Evolutionary conservation across 345 rosid species (phyloP), one percentile per base, ranked within the genome.

Genomic region (Corchorus olitorius): DNA sequence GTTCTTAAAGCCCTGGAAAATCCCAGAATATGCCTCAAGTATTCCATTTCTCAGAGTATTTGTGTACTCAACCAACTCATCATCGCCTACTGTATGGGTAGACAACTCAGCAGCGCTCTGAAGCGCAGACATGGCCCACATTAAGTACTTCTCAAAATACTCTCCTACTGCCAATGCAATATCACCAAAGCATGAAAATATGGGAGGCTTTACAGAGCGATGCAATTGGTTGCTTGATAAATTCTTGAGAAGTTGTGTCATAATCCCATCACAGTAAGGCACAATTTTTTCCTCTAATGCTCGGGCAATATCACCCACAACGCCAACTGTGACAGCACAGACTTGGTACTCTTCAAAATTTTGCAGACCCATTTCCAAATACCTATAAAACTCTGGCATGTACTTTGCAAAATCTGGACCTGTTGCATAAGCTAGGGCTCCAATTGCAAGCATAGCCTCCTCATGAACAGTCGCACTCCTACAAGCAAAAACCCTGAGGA

Each of bases 201-300:
- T 86, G 5, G 95, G 93, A 14, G 95, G 95, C 83, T 91, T 91
- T 75, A 91, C 95, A 58, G 93, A 89, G 3, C 90, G 87, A 84
- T 91, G 93, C 77, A 91, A 63, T 82, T 89, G 95, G 75, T 88
- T 91, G 86, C 95, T 91, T 20, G 95, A 91, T 77, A 91, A 81
- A 78, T 91, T 93, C 80, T 91, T 89, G 54, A 91, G 92, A 81
- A 91, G 95, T 76, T 86, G 95, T 0, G 95, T 91, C 95, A 91
- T 91, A 17, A 91, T 89, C 39, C 92, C 92, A 39, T 91, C 95
- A 62, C 95, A 91, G 58, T 86, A 89, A 60, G 93, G 95, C 43
- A 88, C 76, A 65, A 88, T 81, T 76, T 83, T 87, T 67, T 88
- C 91, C 80, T 91, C 95, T 72, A 91, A 66, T 14, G 95, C 95